Base-by-base conservation (phyloP, 78 protist genomes). In the Dictyostelium intermedium region DNA sequence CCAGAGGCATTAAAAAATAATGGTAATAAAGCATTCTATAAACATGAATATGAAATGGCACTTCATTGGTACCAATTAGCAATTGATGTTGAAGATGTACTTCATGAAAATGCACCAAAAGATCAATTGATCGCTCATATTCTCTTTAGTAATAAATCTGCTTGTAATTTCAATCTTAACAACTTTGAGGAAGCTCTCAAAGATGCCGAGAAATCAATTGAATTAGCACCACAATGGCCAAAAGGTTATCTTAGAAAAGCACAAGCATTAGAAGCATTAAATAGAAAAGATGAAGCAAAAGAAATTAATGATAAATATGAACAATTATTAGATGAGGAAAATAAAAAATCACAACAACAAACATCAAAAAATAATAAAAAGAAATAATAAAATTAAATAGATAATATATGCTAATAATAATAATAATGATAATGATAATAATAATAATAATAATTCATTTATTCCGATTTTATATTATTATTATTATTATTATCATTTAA, bases 41-140 rank as follows among this genome's bases (percentile, higher is more conserved):
- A 56, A 18, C 43, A 73, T 30, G 93, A 87, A 0, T 87, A 41
- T 78, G 93, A 87, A 34, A 13, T 87, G 0, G 93, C 93, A 23
- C 70, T 79, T 43, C 82, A 87, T 63, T 87, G 93, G 93, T 87
- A 87, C 20, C 93, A 87, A 63, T 79, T 87, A 34, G 93, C 93
- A 10, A 60, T 66, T 14, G 85, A 79, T 20, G 93, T 87, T 16
- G 93, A 87, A 37, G 93, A 79, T 53, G 85, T 87, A 8, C 73
- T 56, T 18, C 8, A 45, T 32, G 93, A 87, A 43, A 82, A 66
- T 25, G n/a, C 25, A 7, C 45, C 32, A 14, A 72, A 74, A 8
- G 63, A 45, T 35, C 50, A 78, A 61, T 37, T 72, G n/a, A 87
- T 87, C 61, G 56, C 83, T 13, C 35, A 87, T 43, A 66, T 45